Evolutionary conservation across 306 rosid genomes (phyloP).

Genomic region (Cucurbita maxima): DNA sequence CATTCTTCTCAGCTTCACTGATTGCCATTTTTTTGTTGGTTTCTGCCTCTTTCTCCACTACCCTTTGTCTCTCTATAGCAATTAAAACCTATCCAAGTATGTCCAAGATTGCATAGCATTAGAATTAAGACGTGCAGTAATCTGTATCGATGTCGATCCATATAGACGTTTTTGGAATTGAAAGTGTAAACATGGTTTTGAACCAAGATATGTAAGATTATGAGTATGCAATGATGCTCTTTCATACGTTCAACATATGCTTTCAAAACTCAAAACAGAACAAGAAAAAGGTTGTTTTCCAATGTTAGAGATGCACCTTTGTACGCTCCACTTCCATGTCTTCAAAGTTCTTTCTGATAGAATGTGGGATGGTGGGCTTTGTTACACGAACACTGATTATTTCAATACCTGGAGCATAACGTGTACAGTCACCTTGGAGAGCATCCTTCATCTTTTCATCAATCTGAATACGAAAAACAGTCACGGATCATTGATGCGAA

Average conservation of each 20-base stretch:
- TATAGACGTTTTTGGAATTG: background rate
- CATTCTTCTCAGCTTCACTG: constrained; percentile 92
- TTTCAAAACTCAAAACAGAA: background rate
- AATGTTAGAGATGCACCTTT: constrained; percentile 35
- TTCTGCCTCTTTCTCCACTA: constrained; percentile 78
- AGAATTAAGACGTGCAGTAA: background rate
- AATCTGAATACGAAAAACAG: constrained; percentile 34
- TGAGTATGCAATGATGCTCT: background rate
- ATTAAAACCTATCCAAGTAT: constrained; percentile 55
- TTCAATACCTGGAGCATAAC: constrained; percentile 89
- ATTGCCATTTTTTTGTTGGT: constrained; percentile 80
- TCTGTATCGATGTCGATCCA: background rate
- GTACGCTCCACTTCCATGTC: constrained; percentile 97
- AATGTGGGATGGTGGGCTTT: constrained; percentile 73
- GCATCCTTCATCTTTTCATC: constrained; percentile 95
- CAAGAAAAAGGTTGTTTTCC: background rate
- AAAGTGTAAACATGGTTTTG: background rate
- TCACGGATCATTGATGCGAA: background rate
- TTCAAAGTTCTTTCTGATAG: constrained; percentile 58
- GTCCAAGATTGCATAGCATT: constrained; percentile 8
- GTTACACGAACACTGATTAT: constrained; percentile 76
- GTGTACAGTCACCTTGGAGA: constrained; percentile 84
- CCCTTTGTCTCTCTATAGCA: constrained; percentile 66
- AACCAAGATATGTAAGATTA: background rate
- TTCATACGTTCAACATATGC: background rate